phyloP scores from a whole-genome alignment of 129 eudicot species.

The Helichrysum umbraculigerum region DNA sequence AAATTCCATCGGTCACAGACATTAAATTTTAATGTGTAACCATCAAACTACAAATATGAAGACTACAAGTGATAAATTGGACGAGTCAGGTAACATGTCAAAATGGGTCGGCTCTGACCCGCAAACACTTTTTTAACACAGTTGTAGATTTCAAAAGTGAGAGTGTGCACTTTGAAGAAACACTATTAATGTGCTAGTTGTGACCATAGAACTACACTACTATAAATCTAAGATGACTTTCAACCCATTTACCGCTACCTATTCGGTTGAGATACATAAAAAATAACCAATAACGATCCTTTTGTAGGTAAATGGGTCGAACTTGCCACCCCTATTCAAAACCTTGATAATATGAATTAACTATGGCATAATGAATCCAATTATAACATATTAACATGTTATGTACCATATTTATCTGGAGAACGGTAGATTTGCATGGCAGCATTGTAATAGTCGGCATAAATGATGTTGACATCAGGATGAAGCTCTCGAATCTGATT shows the following conservation, averaged over 20 bases:
- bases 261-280: background rate
- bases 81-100: background rate
- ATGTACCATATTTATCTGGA: conserved; percentile 46
- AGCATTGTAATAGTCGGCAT: conserved; percentile 57
- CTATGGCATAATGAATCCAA: background rate
- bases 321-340: background rate
- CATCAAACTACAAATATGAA: too few relatives aligned
- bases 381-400: background rate
- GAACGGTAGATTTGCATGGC: conserved; percentile 38
- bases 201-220: background rate
- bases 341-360: background rate
- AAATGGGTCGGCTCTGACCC: background rate
- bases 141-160: background rate
- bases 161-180: too few relatives aligned
- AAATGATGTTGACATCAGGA: conserved; percentile 45
- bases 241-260: background rate
- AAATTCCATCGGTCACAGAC: background rate
- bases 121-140: background rate
- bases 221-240: background rate
- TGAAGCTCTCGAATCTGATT: conserved; percentile 33
- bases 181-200: background rate
- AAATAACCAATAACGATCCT: background rate
- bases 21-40: background rate
- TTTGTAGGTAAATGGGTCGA: background rate
- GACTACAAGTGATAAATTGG: background rate